phyloP scores from a whole-genome alignment of 257 asterid genomes.

The Asclepias syriaca region DNA sequence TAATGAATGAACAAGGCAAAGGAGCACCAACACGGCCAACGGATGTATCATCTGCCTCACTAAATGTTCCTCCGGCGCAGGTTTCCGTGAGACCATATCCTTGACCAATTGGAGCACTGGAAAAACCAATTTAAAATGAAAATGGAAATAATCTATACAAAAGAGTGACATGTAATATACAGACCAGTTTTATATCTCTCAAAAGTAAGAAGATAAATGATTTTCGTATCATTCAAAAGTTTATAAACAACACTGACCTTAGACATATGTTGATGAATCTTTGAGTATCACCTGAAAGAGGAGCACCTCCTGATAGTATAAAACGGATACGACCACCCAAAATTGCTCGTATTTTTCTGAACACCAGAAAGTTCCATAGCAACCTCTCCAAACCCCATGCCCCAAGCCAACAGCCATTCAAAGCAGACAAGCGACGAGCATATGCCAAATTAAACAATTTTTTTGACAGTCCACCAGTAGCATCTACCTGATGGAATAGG shows the following conservation, averaged over 20 bases:
- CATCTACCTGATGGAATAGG: constrained; percentile 61
- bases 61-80: constrained; percentile 97
- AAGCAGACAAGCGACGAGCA: constrained; percentile 72
- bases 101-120: constrained; percentile 96
- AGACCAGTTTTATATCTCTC: neutral
- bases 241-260: constrained; percentile 56
- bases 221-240: neutral
- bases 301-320: constrained; percentile 96
- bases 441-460: constrained; percentile 80
- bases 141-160: constrained; percentile 3
- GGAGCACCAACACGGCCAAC: constrained; percentile 99
- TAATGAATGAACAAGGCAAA: constrained; percentile 77
- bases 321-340: constrained; percentile 94
- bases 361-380: constrained; percentile 81
- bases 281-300: constrained; percentile 92
- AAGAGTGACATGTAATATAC: neutral
- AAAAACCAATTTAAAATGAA: constrained; percentile 17
- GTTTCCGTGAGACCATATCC: constrained; percentile 99
- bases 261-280: constrained; percentile 96
- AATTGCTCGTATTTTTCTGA: constrained; percentile 83
- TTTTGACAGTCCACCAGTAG: constrained; percentile 79
- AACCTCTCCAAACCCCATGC: constrained; percentile 95
- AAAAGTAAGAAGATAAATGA: neutral
- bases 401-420: constrained; percentile 97
- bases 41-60: constrained; percentile 89